Percentiles rank a stretch among this genome's conserved stretches.
These are phyloP conservation scores for Mortierella sp. DNA, from an alignment of 371 early-diverging fungal species.

Conservation along the genomic window DNA sequence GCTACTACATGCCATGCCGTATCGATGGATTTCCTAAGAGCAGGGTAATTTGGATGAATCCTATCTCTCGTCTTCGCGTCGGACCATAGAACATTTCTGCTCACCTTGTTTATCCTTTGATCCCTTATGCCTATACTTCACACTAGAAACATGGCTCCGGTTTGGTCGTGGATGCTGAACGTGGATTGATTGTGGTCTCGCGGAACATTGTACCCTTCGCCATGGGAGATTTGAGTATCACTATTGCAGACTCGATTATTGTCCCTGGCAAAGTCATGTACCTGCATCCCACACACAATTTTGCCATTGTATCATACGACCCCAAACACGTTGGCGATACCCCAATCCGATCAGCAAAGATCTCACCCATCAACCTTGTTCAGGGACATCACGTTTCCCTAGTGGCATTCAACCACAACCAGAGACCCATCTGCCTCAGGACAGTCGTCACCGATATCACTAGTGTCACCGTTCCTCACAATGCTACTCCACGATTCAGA, in stretches of 20 bases:
- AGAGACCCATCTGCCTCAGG: constrained; percentile 76
- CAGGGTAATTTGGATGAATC: constrained; percentile 59
- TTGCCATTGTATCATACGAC: constrained; percentile 80
- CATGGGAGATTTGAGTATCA: constrained; percentile 77
- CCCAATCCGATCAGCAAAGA: constrained; percentile 70
- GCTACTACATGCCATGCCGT: constrained; percentile 73
- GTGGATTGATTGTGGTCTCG: constrained; percentile 76
- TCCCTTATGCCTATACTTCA: too few relatives aligned
- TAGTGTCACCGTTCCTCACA: constrained; percentile 82
- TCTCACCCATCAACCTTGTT: constrained; percentile 66
- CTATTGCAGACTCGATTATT: constrained; percentile 82
- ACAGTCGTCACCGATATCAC: constrained; percentile 85
- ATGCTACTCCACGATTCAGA: constrained; percentile 85
- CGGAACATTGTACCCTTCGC: constrained; percentile 79
- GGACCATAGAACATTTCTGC: background rate
- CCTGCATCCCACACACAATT: constrained; percentile 89
- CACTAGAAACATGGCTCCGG: constrained; percentile 75
- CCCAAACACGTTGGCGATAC: constrained; percentile 78
- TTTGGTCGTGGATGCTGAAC: constrained; percentile 75
- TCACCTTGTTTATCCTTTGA: background rate
- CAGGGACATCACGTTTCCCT: constrained; percentile 76
- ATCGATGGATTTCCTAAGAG: constrained; percentile 75
- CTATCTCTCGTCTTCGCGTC: too few relatives aligned
- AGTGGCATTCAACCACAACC: constrained; percentile 85
- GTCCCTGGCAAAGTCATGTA: constrained; percentile 83